phyloP scores from a whole-genome alignment of 2,329 filamentous ascomycete species.

The Myrmaecium sp. region DNA sequence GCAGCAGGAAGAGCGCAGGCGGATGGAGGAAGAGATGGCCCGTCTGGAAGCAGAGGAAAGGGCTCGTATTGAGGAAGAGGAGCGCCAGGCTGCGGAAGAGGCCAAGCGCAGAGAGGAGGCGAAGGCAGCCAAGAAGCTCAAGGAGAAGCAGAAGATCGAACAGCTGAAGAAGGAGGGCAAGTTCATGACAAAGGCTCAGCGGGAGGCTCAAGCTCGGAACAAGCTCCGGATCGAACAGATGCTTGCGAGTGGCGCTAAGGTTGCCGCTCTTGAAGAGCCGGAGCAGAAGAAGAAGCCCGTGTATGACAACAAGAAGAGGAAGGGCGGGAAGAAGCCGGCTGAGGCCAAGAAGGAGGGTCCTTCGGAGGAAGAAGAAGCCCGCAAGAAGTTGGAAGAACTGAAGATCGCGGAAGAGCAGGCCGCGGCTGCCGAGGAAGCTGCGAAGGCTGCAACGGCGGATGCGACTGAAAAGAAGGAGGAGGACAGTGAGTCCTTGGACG shows the following conservation, averaged over 20 bases:
- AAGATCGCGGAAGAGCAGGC: slow-evolving; percentile 44
- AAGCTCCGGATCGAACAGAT: slow-evolving; percentile 73
- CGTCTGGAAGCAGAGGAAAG: slow-evolving; percentile 44
- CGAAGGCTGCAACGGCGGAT: slow-evolving; percentile 48
- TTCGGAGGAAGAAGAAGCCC: slow-evolving; percentile 36
- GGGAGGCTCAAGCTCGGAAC: slow-evolving; percentile 62
- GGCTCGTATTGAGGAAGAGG: slow-evolving; percentile 47
- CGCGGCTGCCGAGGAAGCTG: slow-evolving; percentile 62
- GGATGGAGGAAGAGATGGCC: slow-evolving; percentile 46
- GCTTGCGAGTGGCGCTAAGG: slow-evolving; percentile 55
- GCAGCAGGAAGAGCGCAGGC: slow-evolving; percentile 63
- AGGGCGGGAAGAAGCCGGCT: slow-evolving; percentile 42
- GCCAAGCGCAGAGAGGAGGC: slow-evolving; percentile 52
- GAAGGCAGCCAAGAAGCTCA: slow-evolving; percentile 65
- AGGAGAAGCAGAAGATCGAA: slow-evolving; percentile 71
- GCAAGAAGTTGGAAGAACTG: slow-evolving; percentile 38
- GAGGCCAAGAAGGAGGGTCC: slow-evolving; percentile 32
- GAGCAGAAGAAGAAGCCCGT: slow-evolving; percentile 58
- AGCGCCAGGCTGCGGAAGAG: slow-evolving; percentile 49
- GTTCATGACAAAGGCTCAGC: slow-evolving; percentile 72
- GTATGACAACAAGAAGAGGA: slow-evolving; percentile 63
- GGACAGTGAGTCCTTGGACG: slow-evolving; percentile 50
- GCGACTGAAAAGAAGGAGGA: slow-evolving; percentile 50
- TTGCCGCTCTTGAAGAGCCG: slow-evolving; percentile 41
- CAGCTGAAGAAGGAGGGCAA: slow-evolving; percentile 79